Evolutionary conservation across 257 asterid species (phyloP), one percentile per base, ranked within the genome.

Genomic region (Przewalskia tangutica): DNA sequence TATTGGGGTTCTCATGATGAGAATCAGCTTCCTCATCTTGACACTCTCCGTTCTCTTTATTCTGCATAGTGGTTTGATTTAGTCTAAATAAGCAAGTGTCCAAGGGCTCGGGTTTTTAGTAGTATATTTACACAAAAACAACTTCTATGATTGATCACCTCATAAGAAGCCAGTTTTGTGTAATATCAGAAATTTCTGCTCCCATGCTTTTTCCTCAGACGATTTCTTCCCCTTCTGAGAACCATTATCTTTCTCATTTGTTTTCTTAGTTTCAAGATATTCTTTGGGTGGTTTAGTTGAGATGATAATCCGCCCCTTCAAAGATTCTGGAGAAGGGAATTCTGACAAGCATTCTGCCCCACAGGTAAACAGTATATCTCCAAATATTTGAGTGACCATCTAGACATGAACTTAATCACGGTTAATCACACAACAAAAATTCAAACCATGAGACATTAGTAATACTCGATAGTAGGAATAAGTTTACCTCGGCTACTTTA

Each of bases 251-350:
- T 87, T 85, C 38, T 80, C 89, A 50, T 82, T 85, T 4, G 55
- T 34, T 40, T 48, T 81, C 90, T 89, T 88, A 9, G 79, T 71
- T 83, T 90, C 97, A 17, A 86, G 90, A 76, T 89, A 85, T 66
- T 91, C 90, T 80, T 92, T 91, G 17, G 98, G 98, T 11, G 90
- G 92, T 80, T 94, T 94, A 1, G 98, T 94, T 17, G 98, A 94
- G 82, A 94, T 87, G 18, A 94, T 82, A 38, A 92, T 87, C 8
- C 82, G 80, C 64, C 88, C 59, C 80, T 90, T 94, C 59, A 94
- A 77, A 8, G 91, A 86, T 6, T 91, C 92, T 0, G 97, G 98
- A 18, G 97, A 91, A 60, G 95, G 97, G 58, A 94, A 94, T 14
- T 89, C 90, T 1, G 85, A 70, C 70, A 89, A 77, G 46, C 66